Evolutionary conservation across 2,329 filamentous ascomycete species (phyloP), one percentile per base, ranked within the genome.

Genomic region (Helminthosporium solani): DNA sequence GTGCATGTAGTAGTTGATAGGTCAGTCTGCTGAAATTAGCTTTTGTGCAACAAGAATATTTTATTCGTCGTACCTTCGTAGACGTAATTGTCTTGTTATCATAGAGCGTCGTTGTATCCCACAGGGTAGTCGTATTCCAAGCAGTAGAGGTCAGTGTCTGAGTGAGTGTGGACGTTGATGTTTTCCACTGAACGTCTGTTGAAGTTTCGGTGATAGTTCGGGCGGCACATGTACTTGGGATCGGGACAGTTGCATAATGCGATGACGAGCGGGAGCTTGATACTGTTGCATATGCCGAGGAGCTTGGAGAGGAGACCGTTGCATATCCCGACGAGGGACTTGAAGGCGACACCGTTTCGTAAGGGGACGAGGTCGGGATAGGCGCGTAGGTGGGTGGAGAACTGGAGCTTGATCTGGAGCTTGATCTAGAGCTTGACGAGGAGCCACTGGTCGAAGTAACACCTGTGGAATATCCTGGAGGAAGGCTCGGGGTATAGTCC

Each of bases 121-220:
- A 50, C 7, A 50, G 39, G 0, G 51, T 54, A 5, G 51, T 54
- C 9, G 54, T 50, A 33, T 37, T 35, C 34, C 33, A 47, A 2
- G 27, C 33, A 7, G 42, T 42, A 11, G 40, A 50, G 3, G 48
- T 55, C 16, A 37, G 34, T 9, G 51, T 57, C 27, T 23, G 35
- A 5, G 51, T 53, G 8, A 33, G 40, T 20, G 51, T 56, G 11
- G 30, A 43, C 2, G 54, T 59, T 16, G 33, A 28, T 2, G 54
- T 53, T 3, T 28, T 33, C 23, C 36, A 44, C 25, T 53, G 33
- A n/a, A 46, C 14, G 14, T 31, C 28, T 31, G 28, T 31, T 46
- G 9, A 33, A 8, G 40, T 42, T 14, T 28, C 31, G 7, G 44
- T 40, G 20, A 48, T 16, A 9, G 46, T 48, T 15, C 21, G 25